Evolutionary conservation across 805 yeast genomes (phyloP).

Genomic region (Zygoascus bituminiphila): DNA sequence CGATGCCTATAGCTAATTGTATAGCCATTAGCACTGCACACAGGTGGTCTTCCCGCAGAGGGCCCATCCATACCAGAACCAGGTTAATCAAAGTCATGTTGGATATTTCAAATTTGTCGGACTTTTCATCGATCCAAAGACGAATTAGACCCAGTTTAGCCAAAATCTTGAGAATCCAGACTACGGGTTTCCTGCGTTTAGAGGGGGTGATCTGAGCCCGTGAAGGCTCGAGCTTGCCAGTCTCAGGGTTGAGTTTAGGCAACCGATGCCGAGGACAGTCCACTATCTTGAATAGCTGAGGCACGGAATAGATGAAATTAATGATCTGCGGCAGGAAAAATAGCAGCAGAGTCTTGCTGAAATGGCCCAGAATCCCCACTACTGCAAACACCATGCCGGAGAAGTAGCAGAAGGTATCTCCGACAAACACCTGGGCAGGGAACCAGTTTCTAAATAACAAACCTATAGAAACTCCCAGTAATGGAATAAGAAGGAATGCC

Average conservation of each 20-base stretch:
- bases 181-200: conserved; percentile 16
- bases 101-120: conserved; percentile 41
- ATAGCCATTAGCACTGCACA: conserved; percentile 50
- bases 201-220: conserved; percentile 25
- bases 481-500: conserved; percentile 71
- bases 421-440: conserved; percentile 92
- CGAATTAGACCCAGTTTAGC: conserved; percentile 43
- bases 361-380: conserved; percentile 92
- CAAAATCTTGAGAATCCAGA: conserved; percentile 37
- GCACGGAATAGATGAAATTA: conserved; percentile 84
- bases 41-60: conserved; percentile 73
- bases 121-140: conserved; percentile 26
- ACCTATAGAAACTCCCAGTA: conserved; percentile 75
- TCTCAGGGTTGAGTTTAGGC: conserved; percentile 62
- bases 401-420: conserved; percentile 96
- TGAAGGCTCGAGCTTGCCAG: conserved; percentile 73
- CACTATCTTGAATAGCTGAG: conserved; percentile 77
- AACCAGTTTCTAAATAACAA: conserved; percentile 75
- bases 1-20: conserved; percentile 61
- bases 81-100: conserved; percentile 87
- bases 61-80: conserved; percentile 79
- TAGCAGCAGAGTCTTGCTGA: conserved; percentile 81
- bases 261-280: conserved; percentile 95
- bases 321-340: conserved; percentile 86
- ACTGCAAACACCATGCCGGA: conserved; percentile 99